phyloP scores from a whole-genome alignment of 495 filamentous ascomycete genomes.

The Acidiella bohemica region DNA sequence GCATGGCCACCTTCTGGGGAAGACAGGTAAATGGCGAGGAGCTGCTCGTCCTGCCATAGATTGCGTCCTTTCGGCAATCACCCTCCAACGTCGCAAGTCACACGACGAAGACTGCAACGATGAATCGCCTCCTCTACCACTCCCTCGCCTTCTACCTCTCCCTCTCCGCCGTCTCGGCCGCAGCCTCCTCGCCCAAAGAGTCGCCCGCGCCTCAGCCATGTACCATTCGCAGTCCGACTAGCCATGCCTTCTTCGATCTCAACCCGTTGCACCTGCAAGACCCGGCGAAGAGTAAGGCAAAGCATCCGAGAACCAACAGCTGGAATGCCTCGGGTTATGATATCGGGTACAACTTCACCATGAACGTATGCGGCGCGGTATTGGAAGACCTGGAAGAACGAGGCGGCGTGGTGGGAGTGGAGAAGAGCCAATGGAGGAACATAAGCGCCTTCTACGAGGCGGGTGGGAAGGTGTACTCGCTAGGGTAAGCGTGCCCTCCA shows the following conservation, averaged over 20 bases:
- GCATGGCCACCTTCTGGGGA: too few species aligned
- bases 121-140: conserved; percentile 19
- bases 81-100: background rate
- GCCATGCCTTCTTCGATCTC: conserved; percentile 81
- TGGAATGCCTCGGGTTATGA: conserved; percentile 77
- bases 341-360: conserved; percentile 77
- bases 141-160: conserved; percentile 20
- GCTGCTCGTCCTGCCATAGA: too few species aligned
- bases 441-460: conserved; percentile 80
- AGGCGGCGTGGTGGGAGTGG: conserved; percentile 39
- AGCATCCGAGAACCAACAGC: conserved; percentile 52
- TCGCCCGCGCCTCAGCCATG: conserved; percentile 44
- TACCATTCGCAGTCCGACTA: conserved; percentile 59
- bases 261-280: conserved; percentile 54
- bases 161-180: background rate
- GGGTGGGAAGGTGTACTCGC: conserved; percentile 61
- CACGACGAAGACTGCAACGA: background rate
- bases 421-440: conserved; percentile 54
- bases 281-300: conserved; percentile 43
- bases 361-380: conserved; percentile 86
- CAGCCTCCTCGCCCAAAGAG: conserved; percentile 1
- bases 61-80: too few species aligned
- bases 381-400: conserved; percentile 62
- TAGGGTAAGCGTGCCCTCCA: too few species aligned
- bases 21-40: too few species aligned